Evolutionary conservation across 768 basidiomycete species (phyloP), one percentile per base, ranked within the genome.

Genomic region (Baorangia bicolor): DNA sequence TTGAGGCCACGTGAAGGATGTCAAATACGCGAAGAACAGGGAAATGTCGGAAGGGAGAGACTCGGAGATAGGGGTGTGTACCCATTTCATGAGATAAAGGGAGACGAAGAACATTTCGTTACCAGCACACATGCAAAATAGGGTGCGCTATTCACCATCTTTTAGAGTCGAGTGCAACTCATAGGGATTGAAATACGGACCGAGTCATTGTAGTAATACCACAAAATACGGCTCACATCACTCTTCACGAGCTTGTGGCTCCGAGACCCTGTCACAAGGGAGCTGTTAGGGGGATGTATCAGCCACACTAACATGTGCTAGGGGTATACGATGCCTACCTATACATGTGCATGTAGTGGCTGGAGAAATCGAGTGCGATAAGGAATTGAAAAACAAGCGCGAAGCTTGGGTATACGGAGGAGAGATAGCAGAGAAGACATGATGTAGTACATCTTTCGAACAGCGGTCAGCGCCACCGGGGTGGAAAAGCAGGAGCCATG

Each of bases 291-390:
- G 21, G 18, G 42, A 28, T 45, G 23, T 1, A 50, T 70, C 46
- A 64, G 55, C 43, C 14, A 31, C 10, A 12, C 12, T 9, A 14
- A 13, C 27, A 35, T 6, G 12, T 20, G 23, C 9, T 21, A 30
- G 27, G 21, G 9, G 14, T 21, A 12, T 12, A 27, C 3, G 5
- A 35, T 20, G 23, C 46, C 62, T 64, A 95, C 96, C 96, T 97
- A 73, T 98, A 97, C 97, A 98, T 99, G 73, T 98, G 97, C 85
- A 98, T 98, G 75, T 98, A 98, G 74, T 98, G 97, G 63, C 93
- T 96, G 64, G 90, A 88, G 71, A 99, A 99, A 72, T 99, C 97
- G 54, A 99, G 84, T 1, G 95, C 85, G 73, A 99, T 99, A 58
- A 99, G 84, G 75, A 92, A 88, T 73, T 97, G 94, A 78, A 99